phyloP scores from a whole-genome alignment of 169 alveolate genomes.

The Eimeria falciformis region DNA sequence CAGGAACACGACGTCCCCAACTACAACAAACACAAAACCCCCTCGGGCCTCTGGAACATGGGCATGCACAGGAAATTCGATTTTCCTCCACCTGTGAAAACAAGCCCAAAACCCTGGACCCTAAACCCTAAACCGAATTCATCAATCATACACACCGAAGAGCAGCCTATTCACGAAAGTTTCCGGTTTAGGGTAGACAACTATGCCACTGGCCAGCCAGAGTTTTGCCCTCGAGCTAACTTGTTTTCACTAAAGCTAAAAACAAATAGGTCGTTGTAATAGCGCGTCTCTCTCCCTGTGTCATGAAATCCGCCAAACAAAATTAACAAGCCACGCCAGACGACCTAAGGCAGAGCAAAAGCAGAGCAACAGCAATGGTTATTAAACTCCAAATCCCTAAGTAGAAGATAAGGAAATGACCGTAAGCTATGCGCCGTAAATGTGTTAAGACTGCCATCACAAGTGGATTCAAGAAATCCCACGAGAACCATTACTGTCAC shows the following conservation, averaged over 20 bases:
- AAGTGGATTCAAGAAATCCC: not conserved
- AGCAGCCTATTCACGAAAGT: no score
- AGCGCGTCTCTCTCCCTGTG: slow-evolving; percentile 87
- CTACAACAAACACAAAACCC: slow-evolving; percentile 71
- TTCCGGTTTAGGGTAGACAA: no score
- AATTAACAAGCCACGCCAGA: slow-evolving; percentile 90
- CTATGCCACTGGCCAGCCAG: no score
- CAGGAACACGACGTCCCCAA: slow-evolving; percentile 81
- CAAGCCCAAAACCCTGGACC: not conserved
- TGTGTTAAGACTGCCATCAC: not conserved
- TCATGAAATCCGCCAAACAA: slow-evolving; percentile 95
- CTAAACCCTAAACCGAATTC: no score
- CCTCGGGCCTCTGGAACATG: slow-evolving; percentile 77
- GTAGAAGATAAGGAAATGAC: not conserved
- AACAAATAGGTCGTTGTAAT: slow-evolving; percentile 90
- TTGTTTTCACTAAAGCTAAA: slow-evolving; percentile 67
- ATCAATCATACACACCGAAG: no score
- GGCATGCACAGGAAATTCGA: slow-evolving; percentile 72
- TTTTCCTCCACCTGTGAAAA: slow-evolving; percentile 68
- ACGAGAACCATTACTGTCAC: not conserved
- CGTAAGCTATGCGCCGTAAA: not conserved
- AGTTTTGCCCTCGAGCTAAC: not conserved
- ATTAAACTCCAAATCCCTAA: not conserved
- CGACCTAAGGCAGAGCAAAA: slow-evolving; percentile 41
- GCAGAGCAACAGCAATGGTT: no score